Evolutionary conservation across 345 rosid species (phyloP).

Genomic region (Carallia brachiata): DNA sequence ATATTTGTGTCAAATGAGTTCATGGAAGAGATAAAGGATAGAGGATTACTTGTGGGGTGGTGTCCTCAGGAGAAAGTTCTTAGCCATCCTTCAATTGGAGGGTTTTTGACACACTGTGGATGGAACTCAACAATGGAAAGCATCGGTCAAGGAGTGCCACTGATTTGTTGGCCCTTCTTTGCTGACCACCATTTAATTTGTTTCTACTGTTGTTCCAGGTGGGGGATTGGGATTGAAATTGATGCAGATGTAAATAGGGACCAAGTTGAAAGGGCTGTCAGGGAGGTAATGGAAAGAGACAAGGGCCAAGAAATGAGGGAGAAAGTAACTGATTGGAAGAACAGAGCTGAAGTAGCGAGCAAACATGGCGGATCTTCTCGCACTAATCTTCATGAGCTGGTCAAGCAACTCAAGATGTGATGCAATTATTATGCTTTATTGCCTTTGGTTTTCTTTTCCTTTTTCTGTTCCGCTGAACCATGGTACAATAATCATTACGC

Average conservation of each 20-base stretch:
- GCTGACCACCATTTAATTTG: conserved; percentile 5
- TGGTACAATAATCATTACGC: too few species aligned
- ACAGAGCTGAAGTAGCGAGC: not conserved
- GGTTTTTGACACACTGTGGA: conserved; percentile 9
- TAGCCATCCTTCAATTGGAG: conserved; percentile 5
- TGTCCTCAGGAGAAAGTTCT: conserved; percentile 15
- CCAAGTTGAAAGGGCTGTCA: not conserved
- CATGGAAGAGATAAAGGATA: conserved; percentile 1
- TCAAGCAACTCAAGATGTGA: too few species aligned
- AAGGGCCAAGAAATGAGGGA: conserved; percentile 1
- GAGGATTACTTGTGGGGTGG: conserved; percentile 7
- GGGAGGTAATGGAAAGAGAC: conserved; percentile 2
- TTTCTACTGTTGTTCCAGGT: not conserved
- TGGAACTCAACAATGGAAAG: conserved; percentile 7
- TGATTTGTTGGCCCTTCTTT: conserved; percentile 12
- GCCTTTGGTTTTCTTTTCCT: too few species aligned
- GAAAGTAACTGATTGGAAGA: not conserved
- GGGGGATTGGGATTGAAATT: conserved; percentile 15
- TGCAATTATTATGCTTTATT: too few species aligned
- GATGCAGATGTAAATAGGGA: conserved; percentile 2
- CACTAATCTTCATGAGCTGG: too few species aligned
- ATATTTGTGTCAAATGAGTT: not conserved
- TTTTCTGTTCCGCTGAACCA: too few species aligned
- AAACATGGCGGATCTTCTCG: conserved; percentile 7
- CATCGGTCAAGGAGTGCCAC: not conserved